Evolutionary conservation across 192 early-diverging fungal species (phyloP).

Genomic region (Backusella morwellensis): DNA sequence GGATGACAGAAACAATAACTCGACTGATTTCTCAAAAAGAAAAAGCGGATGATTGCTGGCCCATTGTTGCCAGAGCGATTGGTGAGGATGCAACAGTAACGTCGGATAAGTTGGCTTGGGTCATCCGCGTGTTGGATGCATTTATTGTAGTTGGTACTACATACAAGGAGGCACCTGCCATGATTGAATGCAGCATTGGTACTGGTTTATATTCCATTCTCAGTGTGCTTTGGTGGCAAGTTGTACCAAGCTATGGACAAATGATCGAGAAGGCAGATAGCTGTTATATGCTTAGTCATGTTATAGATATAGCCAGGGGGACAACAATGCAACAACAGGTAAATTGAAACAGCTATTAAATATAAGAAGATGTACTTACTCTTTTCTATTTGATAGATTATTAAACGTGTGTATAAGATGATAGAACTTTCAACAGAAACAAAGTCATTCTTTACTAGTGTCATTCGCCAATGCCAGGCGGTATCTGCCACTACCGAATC

Average conservation of each 20-base stretch:
- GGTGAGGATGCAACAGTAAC: slow-evolving; percentile 1
- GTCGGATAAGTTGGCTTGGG: slow-evolving; percentile 34
- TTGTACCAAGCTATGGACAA: neutral
- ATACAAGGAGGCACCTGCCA: neutral
- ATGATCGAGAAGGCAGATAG: neutral
- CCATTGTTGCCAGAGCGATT: neutral
- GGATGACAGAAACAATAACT: neutral
- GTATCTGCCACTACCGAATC: neutral
- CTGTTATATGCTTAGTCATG: neutral
- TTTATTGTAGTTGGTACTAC: slow-evolving; percentile 41
- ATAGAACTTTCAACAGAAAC: neutral
- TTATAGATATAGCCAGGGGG: slow-evolving; percentile 2
- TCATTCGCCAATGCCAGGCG: neutral
- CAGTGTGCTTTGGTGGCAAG: neutral
- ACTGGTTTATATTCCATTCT: neutral
- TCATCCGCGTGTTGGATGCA: slow-evolving; percentile 48
- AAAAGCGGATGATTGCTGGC: neutral
- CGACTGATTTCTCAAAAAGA: neutral
- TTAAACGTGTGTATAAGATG: slow-evolving; percentile 18
- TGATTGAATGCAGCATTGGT: neutral
- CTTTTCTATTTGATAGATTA: neutral
- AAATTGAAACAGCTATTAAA: too few relatives aligned
- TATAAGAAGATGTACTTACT: neutral
- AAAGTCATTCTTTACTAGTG: neutral
- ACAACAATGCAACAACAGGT: neutral